Percentiles rank a stretch among this genome's conserved stretches.
phyloP scores from a whole-genome alignment of 257 asterid genomes.

The Prunella vulgaris region DNA sequence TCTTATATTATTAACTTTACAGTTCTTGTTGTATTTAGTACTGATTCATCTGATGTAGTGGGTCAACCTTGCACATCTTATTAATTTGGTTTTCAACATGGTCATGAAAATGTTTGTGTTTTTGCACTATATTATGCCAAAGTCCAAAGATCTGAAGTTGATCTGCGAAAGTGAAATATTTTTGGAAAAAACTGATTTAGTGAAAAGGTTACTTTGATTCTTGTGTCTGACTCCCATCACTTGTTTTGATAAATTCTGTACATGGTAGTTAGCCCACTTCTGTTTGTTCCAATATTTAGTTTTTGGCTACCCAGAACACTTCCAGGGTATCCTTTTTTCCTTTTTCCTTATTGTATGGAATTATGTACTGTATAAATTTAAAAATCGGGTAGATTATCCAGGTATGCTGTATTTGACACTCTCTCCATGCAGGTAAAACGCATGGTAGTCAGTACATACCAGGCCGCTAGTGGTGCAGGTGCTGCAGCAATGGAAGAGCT shows the following conservation, averaged over 20 bases:
- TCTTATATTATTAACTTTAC: not conserved
- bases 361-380: not conserved
- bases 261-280: not conserved
- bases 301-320: not conserved
- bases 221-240: not conserved
- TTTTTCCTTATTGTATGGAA: not conserved
- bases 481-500: constrained; percentile 99
- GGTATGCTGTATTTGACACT: not conserved
- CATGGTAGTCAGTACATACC: constrained; percentile 65
- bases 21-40: not conserved
- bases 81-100: not conserved
- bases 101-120: not conserved
- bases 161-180: not conserved
- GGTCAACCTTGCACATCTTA: not conserved
- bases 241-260: not conserved
- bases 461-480: constrained; percentile 83
- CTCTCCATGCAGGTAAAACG: constrained; percentile 37
- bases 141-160: not conserved
- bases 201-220: not conserved
- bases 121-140: not conserved
- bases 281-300: not conserved
- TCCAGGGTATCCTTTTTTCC: not conserved
- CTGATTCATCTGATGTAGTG: not conserved
- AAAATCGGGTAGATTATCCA: not conserved
- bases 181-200: not conserved